phyloP scores from a whole-genome alignment of 1,139 yeast species.

The Blastobotrys raffinosifermentans region DNA sequence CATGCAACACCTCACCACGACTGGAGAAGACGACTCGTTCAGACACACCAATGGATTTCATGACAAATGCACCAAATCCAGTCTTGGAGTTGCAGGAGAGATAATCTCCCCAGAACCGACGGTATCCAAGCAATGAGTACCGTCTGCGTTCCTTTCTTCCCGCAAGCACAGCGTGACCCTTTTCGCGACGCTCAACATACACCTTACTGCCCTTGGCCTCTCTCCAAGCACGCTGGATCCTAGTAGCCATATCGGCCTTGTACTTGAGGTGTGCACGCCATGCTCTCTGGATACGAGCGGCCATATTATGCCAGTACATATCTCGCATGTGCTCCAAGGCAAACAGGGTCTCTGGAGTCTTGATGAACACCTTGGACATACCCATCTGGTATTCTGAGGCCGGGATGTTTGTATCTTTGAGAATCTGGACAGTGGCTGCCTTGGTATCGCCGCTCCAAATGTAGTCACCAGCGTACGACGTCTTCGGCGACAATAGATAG shows the following conservation, averaged over 20 bases:
- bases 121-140: conserved; percentile 77
- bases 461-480: conserved; percentile 97
- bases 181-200: conserved; percentile 71
- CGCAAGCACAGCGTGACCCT: conserved; percentile 63
- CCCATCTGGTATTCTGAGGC: conserved; percentile 84
- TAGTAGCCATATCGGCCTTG: conserved; percentile 81
- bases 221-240: conserved; percentile 82
- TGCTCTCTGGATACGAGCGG: conserved; percentile 94
- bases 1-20: conserved; percentile 70
- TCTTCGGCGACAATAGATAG: conserved; percentile 76
- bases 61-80: conserved; percentile 57
- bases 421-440: conserved; percentile 73
- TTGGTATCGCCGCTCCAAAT: conserved; percentile 88
- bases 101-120: conserved; percentile 95
- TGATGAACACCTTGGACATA: conserved; percentile 88
- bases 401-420: conserved; percentile 78
- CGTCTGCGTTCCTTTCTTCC: conserved; percentile 87
- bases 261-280: conserved; percentile 82
- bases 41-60: conserved; percentile 56
- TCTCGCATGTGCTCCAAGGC: conserved; percentile 96
- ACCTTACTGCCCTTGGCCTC: conserved; percentile 74
- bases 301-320: conserved; percentile 97
- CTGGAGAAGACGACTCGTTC: conserved; percentile 73
- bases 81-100: conserved; percentile 71
- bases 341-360: conserved; percentile 94